These are phyloP conservation scores for Oryza rufipogon DNA, from an alignment of 176 grass and related monocot species.

Conservation along the genomic window DNA sequence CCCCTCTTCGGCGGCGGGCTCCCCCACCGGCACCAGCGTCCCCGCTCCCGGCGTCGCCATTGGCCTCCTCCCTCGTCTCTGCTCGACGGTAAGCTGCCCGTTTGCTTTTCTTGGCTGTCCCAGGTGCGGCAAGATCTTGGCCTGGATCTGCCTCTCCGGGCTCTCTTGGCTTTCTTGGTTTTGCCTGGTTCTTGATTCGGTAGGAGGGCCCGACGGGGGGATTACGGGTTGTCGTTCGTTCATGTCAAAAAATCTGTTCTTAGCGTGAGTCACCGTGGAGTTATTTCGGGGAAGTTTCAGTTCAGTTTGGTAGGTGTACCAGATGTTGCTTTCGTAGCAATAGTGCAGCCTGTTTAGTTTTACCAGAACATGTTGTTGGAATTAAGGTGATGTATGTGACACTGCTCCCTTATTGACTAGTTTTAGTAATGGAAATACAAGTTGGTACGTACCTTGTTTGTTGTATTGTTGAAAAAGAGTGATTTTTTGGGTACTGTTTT, in stretches of 20 bases:
- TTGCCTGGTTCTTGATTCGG: constrained; percentile 30
- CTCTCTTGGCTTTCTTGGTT: background rate
- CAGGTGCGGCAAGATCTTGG: constrained; percentile 44
- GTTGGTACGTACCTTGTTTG: background rate
- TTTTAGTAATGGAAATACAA: constrained; percentile 23
- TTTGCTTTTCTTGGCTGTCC: constrained; percentile 18
- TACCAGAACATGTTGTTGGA: constrained; percentile 31
- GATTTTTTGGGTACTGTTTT: background rate
- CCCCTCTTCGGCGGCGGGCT: constrained; percentile 10
- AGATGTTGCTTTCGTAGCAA: constrained; percentile 44
- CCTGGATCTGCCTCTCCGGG: constrained; percentile 40
- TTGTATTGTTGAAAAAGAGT: constrained; percentile 12
- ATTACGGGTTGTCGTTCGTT: constrained; percentile 32
- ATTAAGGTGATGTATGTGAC: constrained; percentile 23
- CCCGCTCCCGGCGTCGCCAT: background rate
- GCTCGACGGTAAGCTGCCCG: constrained; percentile 38
- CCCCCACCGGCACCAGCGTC: constrained; percentile 7
- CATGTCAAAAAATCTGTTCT: constrained; percentile 33
- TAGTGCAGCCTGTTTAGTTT: constrained; percentile 27
- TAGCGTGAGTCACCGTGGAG: constrained; percentile 6
- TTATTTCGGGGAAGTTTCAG: background rate
- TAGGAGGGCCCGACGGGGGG: background rate
- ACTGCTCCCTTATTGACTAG: background rate
- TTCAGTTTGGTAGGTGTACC: constrained; percentile 35
- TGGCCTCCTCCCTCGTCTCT: constrained; percentile 3